A percentile compares a stretch with the other conserved stretches of the same genome.
phyloP scores from a whole-genome alignment of 306 rosid species.

The Corylus heterophylla region DNA sequence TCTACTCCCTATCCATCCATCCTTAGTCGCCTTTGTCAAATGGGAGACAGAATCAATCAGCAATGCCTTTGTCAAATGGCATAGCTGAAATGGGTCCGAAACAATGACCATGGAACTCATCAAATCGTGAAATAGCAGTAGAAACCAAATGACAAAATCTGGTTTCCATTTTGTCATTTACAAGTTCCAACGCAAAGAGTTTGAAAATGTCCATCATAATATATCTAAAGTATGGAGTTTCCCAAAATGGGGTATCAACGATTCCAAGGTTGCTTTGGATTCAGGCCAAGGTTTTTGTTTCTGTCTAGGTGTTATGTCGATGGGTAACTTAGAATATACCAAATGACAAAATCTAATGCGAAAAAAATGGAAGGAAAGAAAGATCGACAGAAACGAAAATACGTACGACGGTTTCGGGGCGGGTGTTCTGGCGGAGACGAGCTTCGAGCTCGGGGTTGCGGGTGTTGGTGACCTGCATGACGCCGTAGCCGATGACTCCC shows the following conservation, averaged over 20 bases:
- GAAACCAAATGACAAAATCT: too few species aligned
- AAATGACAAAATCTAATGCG: not conserved
- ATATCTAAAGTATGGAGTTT: too few species aligned
- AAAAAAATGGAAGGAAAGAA: not conserved
- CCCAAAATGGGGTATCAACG: not conserved
- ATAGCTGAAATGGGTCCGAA: not conserved
- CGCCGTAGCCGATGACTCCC: constrained; percentile 72
- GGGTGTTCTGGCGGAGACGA: constrained; percentile 74
- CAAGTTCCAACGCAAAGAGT: too few species aligned
- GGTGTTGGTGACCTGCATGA: constrained; percentile 72
- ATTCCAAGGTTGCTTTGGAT: not conserved
- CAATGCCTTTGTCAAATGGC: not conserved
- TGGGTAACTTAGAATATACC: not conserved
- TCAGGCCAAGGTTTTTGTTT: not conserved
- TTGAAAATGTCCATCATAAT: too few species aligned
- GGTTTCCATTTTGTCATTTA: too few species aligned
- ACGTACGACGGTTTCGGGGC: constrained; percentile 72
- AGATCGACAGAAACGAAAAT: not conserved
- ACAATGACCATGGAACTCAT: not conserved
- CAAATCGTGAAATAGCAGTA: not conserved
- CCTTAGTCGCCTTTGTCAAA: too few species aligned
- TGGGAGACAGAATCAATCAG: not conserved
- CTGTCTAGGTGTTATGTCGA: not conserved
- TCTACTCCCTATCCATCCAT: not conserved
- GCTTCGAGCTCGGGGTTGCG: constrained; percentile 71